phyloP scores from a whole-genome alignment of 441 rosid species.

The Francoa sonchifolia region DNA sequence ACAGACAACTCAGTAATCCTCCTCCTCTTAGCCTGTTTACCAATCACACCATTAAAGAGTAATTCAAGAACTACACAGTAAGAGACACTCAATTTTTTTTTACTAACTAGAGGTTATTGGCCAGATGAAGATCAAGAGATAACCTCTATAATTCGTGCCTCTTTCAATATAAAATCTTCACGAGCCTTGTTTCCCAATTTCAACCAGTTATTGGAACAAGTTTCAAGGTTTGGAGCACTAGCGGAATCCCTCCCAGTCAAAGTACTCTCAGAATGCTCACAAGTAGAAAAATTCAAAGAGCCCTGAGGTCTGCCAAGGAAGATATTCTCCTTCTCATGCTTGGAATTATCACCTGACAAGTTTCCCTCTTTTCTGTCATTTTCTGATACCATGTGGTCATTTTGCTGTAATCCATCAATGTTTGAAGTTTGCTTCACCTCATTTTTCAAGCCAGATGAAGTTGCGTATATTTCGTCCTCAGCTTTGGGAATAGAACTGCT shows the following conservation, averaged over 20 bases:
- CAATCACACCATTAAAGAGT: too few relatives aligned
- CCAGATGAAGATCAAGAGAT: constrained; percentile 12
- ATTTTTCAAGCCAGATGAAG: constrained; percentile 27
- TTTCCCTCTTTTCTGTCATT: constrained; percentile 22
- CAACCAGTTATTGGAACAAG: constrained; percentile 26
- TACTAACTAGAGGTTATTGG: too few relatives aligned
- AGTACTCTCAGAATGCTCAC: constrained; percentile 25
- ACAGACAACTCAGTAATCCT: constrained; percentile 81
- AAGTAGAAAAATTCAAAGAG: constrained; percentile 22
- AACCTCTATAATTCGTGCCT: constrained; percentile 88
- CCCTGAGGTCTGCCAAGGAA: constrained; percentile 26
- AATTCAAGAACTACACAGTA: too few relatives aligned
- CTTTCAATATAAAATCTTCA: constrained; percentile 82
- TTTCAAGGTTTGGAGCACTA: constrained; percentile 30
- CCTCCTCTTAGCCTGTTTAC: constrained; percentile 73
- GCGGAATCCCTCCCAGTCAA: constrained; percentile 24
- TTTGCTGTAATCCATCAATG: constrained; percentile 24
- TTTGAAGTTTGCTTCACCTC: constrained; percentile 32
- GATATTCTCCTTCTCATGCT: constrained; percentile 20
- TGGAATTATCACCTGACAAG: constrained; percentile 21
- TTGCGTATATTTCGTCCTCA: constrained; percentile 29
- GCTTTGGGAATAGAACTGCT: constrained; percentile 26
- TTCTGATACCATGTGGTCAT: constrained; percentile 24
- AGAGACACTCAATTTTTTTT: too few relatives aligned
- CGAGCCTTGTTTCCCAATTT: constrained; percentile 38